phyloP scores from a whole-genome alignment of 441 rosid species.

The Rhodomyrtus psidioides region DNA sequence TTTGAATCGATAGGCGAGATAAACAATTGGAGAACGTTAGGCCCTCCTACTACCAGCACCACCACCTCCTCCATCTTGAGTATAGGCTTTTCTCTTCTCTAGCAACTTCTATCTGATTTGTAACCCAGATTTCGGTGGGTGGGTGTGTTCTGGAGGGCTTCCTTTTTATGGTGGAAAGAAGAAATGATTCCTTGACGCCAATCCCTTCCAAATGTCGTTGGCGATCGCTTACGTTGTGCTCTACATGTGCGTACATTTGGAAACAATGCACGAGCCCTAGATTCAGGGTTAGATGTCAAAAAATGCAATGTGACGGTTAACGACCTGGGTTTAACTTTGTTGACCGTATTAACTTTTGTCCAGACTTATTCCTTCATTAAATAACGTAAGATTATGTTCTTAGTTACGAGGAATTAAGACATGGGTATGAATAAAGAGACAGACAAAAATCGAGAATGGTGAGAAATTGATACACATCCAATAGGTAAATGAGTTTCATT shows the following conservation, averaged over 20 bases:
- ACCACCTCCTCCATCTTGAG: neutral
- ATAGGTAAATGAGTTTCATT: neutral
- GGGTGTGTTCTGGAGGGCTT: neutral
- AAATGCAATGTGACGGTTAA: neutral
- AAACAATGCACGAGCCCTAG: neutral
- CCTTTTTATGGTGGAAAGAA: neutral
- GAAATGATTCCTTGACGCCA: neutral
- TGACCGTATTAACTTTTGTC: too few relatives aligned
- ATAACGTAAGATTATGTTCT: neutral
- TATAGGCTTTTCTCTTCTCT: neutral
- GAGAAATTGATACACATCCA: neutral
- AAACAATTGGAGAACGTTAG: constrained; percentile 39
- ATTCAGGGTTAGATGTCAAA: neutral
- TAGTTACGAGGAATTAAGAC: neutral
- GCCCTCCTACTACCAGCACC: constrained; percentile 38
- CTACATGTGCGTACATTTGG: neutral
- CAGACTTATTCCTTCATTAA: neutral
- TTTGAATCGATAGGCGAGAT: constrained; percentile 15
- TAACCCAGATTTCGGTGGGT: neutral
- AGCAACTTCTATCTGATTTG: neutral
- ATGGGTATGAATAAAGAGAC: neutral
- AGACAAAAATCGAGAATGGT: neutral
- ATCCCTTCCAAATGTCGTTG: neutral
- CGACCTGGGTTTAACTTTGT: too few relatives aligned
- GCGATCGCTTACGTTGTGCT: neutral